Conservation (phyloP, 129 eudicot genomes). For the Sambucus nigra region DNA sequence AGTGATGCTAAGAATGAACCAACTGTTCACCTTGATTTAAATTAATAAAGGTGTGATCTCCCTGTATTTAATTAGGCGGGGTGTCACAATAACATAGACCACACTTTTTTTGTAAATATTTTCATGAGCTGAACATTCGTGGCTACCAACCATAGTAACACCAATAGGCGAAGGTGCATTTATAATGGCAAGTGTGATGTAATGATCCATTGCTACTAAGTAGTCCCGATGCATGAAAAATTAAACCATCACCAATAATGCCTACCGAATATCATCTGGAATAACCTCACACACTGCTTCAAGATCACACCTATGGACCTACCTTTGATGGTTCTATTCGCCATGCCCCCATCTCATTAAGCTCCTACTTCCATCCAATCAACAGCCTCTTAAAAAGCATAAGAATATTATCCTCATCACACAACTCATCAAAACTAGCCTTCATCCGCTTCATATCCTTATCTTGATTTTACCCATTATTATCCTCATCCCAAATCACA, state of each 20-base stretch:
- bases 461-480: constrained; percentile 55
- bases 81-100: no score
- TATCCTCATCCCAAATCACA: constrained; percentile 58
- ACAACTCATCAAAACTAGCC: constrained; percentile 57
- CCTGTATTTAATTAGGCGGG: no score
- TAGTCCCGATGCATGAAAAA: constrained; percentile 84
- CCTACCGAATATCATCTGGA: constrained; percentile 79
- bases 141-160: constrained; percentile 99
- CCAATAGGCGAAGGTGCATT: constrained; percentile 99
- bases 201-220: constrained; percentile 87
- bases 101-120: constrained; percentile 97
- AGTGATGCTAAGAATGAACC: no score
- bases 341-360: constrained; percentile 65
- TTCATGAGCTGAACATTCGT: constrained; percentile 99
- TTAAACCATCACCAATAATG: constrained; percentile 59
- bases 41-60: no score
- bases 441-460: constrained; percentile 82
- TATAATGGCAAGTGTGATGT: constrained; percentile 87
- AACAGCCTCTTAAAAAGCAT: constrained; percentile 90
- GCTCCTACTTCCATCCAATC: constrained; percentile 95
- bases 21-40: no score
- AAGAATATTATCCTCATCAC: constrained; percentile 91
- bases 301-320: constrained; percentile 81
- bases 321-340: constrained; percentile 88
- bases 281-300: constrained; percentile 93